phyloP scores from a whole-genome alignment of 352 stramenopile species.

The Globisporangium yorkense region DNA sequence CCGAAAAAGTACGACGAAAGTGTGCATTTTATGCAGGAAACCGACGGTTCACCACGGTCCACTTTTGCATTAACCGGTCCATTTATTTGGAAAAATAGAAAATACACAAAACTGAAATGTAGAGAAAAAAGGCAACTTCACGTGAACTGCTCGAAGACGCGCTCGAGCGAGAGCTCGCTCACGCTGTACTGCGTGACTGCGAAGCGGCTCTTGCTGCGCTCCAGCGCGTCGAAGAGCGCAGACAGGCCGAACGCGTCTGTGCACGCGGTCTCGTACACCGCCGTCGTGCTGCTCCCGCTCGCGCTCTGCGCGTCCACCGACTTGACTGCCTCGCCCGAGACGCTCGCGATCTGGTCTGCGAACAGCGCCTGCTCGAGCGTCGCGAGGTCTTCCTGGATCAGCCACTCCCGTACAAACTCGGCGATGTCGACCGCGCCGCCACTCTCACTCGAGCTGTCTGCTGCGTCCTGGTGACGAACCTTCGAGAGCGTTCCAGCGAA shows the following conservation, averaged over 20 bases:
- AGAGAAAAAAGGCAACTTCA: conserved; percentile 12
- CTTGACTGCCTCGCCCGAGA: conserved; percentile 40
- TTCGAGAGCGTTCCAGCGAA: conserved; percentile 32
- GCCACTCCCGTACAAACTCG: conserved; percentile 75
- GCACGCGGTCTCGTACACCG: conserved; percentile 66
- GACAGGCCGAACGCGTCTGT: conserved; percentile 61
- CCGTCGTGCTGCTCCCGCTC: conserved; percentile 48
- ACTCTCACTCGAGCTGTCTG: neutral
- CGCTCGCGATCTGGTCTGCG: conserved; percentile 28
- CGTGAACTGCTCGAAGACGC: conserved; percentile 92
- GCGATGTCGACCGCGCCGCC: conserved; percentile 27
- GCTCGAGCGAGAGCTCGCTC: conserved; percentile 89
- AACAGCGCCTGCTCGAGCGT: conserved; percentile 53
- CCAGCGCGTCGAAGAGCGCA: conserved; percentile 73
- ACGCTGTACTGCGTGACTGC: conserved; percentile 88
- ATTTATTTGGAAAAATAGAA: neutral
- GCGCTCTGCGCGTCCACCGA: conserved; percentile 40
- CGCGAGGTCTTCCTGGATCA: conserved; percentile 61
- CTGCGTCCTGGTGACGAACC: conserved; percentile 23
- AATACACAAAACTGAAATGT: neutral
- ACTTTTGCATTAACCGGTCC: neutral
- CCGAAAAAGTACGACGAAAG: no score
- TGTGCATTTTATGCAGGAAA: no score
- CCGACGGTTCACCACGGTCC: neutral
- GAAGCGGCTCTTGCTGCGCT: conserved; percentile 65